Evolutionary conservation across 2,329 filamentous ascomycete genomes (phyloP), one percentile per base, ranked within the genome.

Genomic region (Trichothecium sympodiale): DNA sequence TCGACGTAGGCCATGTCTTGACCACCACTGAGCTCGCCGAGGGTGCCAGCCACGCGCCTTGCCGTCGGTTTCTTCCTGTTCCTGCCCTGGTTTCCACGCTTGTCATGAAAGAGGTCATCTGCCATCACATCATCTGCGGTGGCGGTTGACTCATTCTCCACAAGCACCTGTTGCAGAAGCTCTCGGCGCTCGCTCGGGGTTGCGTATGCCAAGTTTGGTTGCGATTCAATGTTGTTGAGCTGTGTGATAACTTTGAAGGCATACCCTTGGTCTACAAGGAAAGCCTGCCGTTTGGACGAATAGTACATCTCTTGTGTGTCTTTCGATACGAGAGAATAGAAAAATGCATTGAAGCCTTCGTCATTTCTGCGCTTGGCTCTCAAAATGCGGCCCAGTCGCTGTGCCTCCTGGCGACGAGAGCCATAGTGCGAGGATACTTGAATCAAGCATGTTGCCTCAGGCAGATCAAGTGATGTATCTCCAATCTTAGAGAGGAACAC

Each of bases 181-280:
- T 94, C 87, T 32, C 86, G 80, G 4, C 87, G 79, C 50, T 94
- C 87, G 6, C 75, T 67, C 0, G 86, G 73, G 2, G 84, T 84
- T 2, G 75, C 75, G 54, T 93, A 96, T 2, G 80, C 82, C 2
- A 98, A 71, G 0, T 79, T 78, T 0, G 82, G 78, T 36, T 89
- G 81, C 40, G 84, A 75, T 41, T 95, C 85, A 43, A 98, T 86
- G 34, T 89, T 91, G 50, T 88, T 81, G 7, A 98, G 70, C 51
- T 94, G 86, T 0, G 91, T 98, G 55, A 98, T 98, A 42, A 96
- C 89, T 56, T 96, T 96, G 71, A 98, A 98, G 0, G 91, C 89
- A 55, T 98, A 98, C 8, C 91, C 91, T 59, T 98, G 91, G 46
- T 98, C 91, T 16, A 98, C 88, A 1, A 98, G 69, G 64, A 98